Evolutionary conservation across 768 basidiomycete species (phyloP).

Genomic region (Rhodotorula kratochvilovae): DNA sequence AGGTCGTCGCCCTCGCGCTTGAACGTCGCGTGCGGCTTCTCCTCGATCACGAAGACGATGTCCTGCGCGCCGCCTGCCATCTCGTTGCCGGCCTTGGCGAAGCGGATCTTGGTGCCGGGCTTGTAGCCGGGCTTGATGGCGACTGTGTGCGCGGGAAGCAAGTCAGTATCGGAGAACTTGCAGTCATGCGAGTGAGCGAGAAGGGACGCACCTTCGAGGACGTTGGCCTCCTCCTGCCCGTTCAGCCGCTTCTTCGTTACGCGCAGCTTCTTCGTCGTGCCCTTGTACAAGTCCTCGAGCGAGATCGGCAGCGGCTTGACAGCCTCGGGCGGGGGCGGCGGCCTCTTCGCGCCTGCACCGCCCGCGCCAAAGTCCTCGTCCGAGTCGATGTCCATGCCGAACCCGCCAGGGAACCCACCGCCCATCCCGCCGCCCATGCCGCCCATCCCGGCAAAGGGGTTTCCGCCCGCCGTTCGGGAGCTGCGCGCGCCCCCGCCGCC

Average conservation of each 20-base stretch:
- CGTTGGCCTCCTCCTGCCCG: constrained; percentile 76
- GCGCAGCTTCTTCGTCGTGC: constrained; percentile 80
- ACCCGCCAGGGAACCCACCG: constrained; percentile 34
- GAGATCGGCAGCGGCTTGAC: constrained; percentile 70
- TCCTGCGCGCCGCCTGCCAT: constrained; percentile 57
- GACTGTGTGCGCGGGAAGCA: constrained; percentile 11
- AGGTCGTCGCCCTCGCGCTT: constrained; percentile 78
- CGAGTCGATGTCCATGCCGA: constrained; percentile 43
- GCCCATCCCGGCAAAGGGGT: constrained; percentile 40
- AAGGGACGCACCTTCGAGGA: constrained; percentile 62
- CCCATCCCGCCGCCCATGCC: constrained; percentile 44
- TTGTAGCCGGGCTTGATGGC: constrained; percentile 79
- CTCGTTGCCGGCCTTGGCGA: constrained; percentile 81
- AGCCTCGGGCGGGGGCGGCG: constrained; percentile 32
- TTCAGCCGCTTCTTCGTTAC: constrained; percentile 68
- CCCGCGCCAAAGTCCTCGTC: constrained; percentile 30
- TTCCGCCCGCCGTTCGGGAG: constrained; percentile 21
- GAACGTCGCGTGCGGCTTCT: constrained; percentile 72
- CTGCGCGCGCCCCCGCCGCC: constrained; percentile 43
- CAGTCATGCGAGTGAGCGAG: background rate
- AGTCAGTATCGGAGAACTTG: background rate
- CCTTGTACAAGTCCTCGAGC: constrained; percentile 78
- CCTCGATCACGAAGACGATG: constrained; percentile 94
- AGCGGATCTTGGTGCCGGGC: constrained; percentile 88
- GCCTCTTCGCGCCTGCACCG: background rate